These are phyloP conservation scores for Phytophthora pseudosyringae DNA, from an alignment of 352 stramenopile species.

Conservation along the genomic window DNA sequence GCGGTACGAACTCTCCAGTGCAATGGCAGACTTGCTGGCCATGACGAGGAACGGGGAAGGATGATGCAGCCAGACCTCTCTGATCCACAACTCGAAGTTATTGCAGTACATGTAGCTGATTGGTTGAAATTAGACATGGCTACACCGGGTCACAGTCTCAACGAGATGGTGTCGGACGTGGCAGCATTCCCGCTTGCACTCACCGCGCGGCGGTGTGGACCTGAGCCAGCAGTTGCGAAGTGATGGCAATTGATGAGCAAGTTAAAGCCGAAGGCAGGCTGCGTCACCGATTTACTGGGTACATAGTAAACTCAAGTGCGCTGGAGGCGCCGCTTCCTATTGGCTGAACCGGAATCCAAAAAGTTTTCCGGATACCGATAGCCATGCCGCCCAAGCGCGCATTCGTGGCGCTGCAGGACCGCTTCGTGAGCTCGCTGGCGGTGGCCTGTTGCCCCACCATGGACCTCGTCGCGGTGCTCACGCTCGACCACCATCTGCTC, in stretches of 20 bases:
- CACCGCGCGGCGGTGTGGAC: not conserved
- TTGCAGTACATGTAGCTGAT: not conserved
- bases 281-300: too few species aligned
- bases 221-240: too few species aligned
- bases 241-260: too few species aligned
- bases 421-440: conserved; percentile 56
- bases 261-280: too few species aligned
- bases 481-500: conserved; percentile 67
- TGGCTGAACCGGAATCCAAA: too few species aligned
- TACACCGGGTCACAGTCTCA: conserved; percentile 5
- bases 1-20: conserved; percentile 33
- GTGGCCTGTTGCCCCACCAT: conserved; percentile 77
- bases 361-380: not conserved
- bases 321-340: too few species aligned
- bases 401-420: conserved; percentile 79
- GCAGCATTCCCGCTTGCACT: conserved; percentile 3
- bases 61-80: not conserved
- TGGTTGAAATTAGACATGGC: conserved; percentile 12
- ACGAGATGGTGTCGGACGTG: too few species aligned
- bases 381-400: conserved; percentile 36
- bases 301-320: too few species aligned
- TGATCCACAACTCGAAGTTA: too few species aligned
- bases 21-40: conserved; percentile 13
- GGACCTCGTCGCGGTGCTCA: conserved; percentile 80
- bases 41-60: conserved; percentile 3